phyloP scores from a whole-genome alignment of 345 rosid species.

The Syzygium aqueum region DNA sequence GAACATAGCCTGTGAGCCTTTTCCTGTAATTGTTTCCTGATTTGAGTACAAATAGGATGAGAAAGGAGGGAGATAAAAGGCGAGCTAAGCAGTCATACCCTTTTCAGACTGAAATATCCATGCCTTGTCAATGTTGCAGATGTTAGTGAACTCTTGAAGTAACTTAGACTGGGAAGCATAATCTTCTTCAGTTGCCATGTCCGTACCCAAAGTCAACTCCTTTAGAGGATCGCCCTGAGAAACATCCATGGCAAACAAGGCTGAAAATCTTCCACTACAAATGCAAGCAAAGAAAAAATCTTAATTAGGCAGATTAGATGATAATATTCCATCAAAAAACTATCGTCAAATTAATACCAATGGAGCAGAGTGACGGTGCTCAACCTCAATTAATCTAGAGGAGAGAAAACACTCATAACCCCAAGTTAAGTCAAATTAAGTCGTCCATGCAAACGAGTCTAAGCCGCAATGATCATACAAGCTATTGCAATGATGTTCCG shows the following conservation, averaged over 20 bases:
- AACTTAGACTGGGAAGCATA: conserved; percentile 61
- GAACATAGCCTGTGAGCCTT: conserved; percentile 63
- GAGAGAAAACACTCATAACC: neutral
- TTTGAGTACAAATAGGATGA: neutral
- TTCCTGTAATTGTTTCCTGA: conserved; percentile 21
- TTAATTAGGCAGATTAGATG: neutral
- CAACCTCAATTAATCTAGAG: neutral
- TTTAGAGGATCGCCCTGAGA: conserved; percentile 24
- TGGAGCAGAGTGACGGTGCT: neutral
- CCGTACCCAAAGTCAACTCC: conserved; percentile 33
- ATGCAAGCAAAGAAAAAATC: neutral
- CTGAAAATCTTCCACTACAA: conserved; percentile 22
- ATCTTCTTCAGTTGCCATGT: conserved; percentile 49
- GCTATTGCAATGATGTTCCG: neutral
- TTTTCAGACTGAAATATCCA: conserved; percentile 54
- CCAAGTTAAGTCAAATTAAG: neutral
- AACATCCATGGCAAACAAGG: conserved; percentile 42
- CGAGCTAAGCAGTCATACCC: conserved; percentile 21
- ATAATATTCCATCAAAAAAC: neutral
- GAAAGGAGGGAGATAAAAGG: neutral
- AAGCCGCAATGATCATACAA: neutral
- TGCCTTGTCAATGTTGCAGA: conserved; percentile 71
- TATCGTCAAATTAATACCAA: neutral
- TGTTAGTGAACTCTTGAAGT: conserved; percentile 54
- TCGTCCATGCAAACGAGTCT: neutral